Evolutionary conservation across 257 asterid species (phyloP).

Genomic region (Solanum acaule): DNA sequence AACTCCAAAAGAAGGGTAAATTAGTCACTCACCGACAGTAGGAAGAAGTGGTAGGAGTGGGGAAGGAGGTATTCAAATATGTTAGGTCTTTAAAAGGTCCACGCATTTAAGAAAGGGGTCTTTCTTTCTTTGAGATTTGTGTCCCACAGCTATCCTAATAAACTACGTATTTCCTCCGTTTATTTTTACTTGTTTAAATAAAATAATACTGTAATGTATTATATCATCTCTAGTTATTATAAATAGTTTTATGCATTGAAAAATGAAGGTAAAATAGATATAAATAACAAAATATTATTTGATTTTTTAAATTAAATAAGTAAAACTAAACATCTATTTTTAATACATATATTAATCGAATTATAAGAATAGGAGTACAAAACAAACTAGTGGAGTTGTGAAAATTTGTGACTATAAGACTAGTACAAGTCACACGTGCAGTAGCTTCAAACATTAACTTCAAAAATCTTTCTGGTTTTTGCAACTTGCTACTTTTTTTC

Average conservation of each 20-base stretch:
- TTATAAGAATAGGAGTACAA: neutral
- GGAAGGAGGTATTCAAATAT: slow-evolving; percentile 10
- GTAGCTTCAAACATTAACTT: slow-evolving; percentile 15
- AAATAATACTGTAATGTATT: no score
- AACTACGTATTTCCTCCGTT: no score
- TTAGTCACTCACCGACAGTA: slow-evolving; percentile 54
- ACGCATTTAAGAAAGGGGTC: slow-evolving; percentile 19
- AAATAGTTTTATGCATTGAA: no score
- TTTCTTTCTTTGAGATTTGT: slow-evolving; percentile 38
- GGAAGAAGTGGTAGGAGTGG: slow-evolving; percentile 8
- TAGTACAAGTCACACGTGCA: slow-evolving; percentile 65
- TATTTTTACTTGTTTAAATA: no score
- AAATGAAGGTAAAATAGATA: no score
- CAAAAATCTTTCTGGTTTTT: neutral
- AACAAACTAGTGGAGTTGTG: neutral
- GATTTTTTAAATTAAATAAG: no score
- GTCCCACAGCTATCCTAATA: slow-evolving; percentile 7
- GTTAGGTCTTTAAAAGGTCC: slow-evolving; percentile 45
- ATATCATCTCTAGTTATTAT: no score
- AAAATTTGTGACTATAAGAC: neutral
- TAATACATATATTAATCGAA: neutral
- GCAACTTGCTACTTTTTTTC: neutral
- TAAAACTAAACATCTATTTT: neutral
- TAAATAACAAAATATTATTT: no score
- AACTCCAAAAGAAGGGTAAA: neutral